These are phyloP conservation scores for Malassezia pachydermatis DNA, from an alignment of 1,284 basidiomycete species.

Conservation along the genomic window DNA sequence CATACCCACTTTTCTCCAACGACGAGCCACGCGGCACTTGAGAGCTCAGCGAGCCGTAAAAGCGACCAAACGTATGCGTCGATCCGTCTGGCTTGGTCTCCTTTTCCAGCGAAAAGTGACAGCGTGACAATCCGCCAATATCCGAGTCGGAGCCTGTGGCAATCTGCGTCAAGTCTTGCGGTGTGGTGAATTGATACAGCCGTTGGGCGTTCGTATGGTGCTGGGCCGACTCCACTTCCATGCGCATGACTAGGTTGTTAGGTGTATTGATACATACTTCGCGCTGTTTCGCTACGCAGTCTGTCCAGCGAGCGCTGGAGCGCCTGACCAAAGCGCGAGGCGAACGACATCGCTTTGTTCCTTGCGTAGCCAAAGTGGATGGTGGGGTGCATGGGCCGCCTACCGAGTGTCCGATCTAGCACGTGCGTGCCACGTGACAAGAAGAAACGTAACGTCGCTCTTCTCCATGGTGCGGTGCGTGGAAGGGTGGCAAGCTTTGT, in stretches of 20 bases:
- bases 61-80: constrained; percentile 25
- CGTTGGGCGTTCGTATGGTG: constrained; percentile 24
- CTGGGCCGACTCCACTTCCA: constrained; percentile 35
- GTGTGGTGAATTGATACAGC: constrained; percentile 27
- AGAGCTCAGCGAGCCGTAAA: constrained; percentile 46
- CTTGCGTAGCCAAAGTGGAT: no score
- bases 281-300: constrained; percentile 29
- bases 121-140: constrained; percentile 70
- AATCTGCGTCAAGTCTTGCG: constrained; percentile 48
- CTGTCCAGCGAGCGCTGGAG: constrained; percentile 34
- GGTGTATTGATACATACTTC: constrained; percentile 24
- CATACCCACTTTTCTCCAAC: constrained; percentile 52
- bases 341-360: constrained; percentile 34
- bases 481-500: neutral
- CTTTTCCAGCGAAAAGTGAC: constrained; percentile 26
- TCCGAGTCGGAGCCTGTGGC: constrained; percentile 71
- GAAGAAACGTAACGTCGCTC: constrained; percentile 3
- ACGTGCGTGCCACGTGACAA: constrained; percentile 14
- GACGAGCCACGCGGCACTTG: constrained; percentile 42
- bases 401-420: constrained; percentile 1
- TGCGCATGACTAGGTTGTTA: constrained; percentile 32
- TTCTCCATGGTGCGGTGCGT: neutral
- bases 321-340: constrained; percentile 27
- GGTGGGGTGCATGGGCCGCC: no score
- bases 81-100: constrained; percentile 13